Evolutionary conservation across 1,284 basidiomycete species (phyloP).

Genomic region (Tylopilus orsonianus): DNA sequence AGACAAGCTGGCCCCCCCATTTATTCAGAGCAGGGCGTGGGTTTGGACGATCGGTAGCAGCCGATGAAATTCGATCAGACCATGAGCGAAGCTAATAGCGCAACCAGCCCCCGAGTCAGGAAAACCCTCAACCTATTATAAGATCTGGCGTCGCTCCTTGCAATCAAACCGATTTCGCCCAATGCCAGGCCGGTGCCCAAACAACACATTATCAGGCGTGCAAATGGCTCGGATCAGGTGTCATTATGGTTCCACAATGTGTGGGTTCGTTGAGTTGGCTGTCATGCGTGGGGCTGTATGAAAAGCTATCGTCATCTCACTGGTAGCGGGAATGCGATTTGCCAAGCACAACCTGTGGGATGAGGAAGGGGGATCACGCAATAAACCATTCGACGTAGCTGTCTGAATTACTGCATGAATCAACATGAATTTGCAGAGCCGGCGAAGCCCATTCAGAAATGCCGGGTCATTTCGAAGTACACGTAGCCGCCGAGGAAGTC

Average conservation of each 20-base stretch:
- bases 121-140: conserved; percentile 1
- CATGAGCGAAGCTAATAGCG: neutral
- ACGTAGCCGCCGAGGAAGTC: conserved; percentile 13
- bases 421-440: conserved; percentile 1
- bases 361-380: no score
- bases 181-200: neutral
- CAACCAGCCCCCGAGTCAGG: conserved; percentile 1
- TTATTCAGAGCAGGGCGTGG: conserved; percentile 1
- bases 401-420: conserved; percentile 7
- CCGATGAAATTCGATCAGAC: conserved; percentile 6
- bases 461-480: conserved; percentile 3
- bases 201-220: neutral
- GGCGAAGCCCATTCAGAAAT: conserved; percentile 5
- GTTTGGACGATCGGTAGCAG: conserved; percentile 2
- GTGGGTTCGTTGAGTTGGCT: no score
- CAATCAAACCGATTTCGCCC: conserved; percentile 11
- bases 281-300: no score
- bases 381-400: conserved; percentile 1
- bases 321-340: neutral
- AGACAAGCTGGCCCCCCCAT: neutral
- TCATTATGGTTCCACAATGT: no score
- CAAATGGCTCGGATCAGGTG: no score
- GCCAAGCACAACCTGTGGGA: no score
- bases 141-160: neutral
- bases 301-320: no score